Conservation (phyloP, 1,139 yeast genomes). For the Pichia sp. region DNA sequence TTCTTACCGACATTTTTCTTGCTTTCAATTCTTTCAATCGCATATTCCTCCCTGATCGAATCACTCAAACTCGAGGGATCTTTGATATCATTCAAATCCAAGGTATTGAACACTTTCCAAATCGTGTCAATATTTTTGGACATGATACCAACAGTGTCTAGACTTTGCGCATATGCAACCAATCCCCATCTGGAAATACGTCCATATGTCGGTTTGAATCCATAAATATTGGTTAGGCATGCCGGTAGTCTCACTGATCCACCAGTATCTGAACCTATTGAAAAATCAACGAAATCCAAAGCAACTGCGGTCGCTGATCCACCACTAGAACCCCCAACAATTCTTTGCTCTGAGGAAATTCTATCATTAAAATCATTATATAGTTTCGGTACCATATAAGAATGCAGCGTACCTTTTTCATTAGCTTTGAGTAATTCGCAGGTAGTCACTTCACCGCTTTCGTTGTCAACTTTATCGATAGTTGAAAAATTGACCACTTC, state of each 20-base stretch:
- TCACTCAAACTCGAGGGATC: conserved; percentile 72
- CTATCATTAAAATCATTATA: background rate
- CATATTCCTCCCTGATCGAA: conserved; percentile 25
- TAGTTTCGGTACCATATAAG: conserved; percentile 7
- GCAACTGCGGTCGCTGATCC: conserved; percentile 94
- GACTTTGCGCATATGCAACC: conserved; percentile 83
- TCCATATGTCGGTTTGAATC: conserved; percentile 93
- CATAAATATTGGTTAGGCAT: conserved; percentile 72
- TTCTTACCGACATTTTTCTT: conserved; percentile 10
- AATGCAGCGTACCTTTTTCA: conserved; percentile 1
- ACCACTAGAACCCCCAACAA: conserved; percentile 92
- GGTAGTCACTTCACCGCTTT: conserved; percentile 8
- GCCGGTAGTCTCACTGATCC: conserved; percentile 94
- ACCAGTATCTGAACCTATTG: conserved; percentile 94
- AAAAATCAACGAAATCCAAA: conserved; percentile 55
- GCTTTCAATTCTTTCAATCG: conserved; percentile 11
- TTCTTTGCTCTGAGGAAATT: conserved; percentile 23
- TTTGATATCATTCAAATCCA: conserved; percentile 55
- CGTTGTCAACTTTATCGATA: conserved; percentile 2
- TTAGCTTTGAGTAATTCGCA: conserved; percentile 6
- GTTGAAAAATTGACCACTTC: conserved; percentile 17
- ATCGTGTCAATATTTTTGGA: conserved; percentile 40
- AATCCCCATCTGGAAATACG: conserved; percentile 89
- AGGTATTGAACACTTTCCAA: conserved; percentile 39
- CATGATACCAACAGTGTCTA: conserved; percentile 89